phyloP scores from a whole-genome alignment of 176 grass and related monocot genomes.

The Thalia dealbata region DNA sequence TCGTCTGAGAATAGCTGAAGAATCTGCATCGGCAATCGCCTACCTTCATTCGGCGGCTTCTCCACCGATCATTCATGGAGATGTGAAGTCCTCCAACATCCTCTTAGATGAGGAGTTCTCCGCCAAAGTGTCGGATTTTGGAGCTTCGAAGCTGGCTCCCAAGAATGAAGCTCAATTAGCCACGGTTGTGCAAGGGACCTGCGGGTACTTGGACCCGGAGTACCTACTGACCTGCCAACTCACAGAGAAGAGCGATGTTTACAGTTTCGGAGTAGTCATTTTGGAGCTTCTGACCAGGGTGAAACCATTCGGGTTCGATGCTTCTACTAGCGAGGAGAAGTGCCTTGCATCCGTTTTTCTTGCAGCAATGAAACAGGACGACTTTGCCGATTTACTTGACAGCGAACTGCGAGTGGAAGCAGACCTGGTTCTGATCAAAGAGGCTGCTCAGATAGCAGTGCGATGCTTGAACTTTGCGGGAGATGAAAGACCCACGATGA shows the following conservation, averaged over 20 bases:
- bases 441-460: conserved; percentile 3
- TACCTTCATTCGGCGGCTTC: not conserved
- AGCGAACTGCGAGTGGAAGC: not conserved
- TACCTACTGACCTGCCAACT: conserved; percentile 22
- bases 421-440: conserved; percentile 7
- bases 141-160: not conserved
- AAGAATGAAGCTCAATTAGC: not conserved
- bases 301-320: conserved; percentile 1
- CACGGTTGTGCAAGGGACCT: not conserved
- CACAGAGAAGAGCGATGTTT: conserved; percentile 25
- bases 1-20: conserved; percentile 27
- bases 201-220: conserved; percentile 25
- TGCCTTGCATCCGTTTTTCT: conserved; percentile 3
- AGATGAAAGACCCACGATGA: conserved; percentile 20
- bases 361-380: not conserved
- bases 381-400: not conserved
- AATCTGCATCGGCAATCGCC: conserved; percentile 18
- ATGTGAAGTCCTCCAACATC: conserved; percentile 13
- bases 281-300: conserved; percentile 7
- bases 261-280: conserved; percentile 13
- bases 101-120: conserved; percentile 2
- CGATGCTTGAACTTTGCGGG: conserved; percentile 10
- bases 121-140: conserved; percentile 7
- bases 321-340: not conserved
- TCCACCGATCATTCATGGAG: conserved; percentile 3